Evolutionary conservation across 2,329 filamentous ascomycete genomes (phyloP), one percentile per base, ranked within the genome.

Genomic region (Aspergillus clavatus): DNA sequence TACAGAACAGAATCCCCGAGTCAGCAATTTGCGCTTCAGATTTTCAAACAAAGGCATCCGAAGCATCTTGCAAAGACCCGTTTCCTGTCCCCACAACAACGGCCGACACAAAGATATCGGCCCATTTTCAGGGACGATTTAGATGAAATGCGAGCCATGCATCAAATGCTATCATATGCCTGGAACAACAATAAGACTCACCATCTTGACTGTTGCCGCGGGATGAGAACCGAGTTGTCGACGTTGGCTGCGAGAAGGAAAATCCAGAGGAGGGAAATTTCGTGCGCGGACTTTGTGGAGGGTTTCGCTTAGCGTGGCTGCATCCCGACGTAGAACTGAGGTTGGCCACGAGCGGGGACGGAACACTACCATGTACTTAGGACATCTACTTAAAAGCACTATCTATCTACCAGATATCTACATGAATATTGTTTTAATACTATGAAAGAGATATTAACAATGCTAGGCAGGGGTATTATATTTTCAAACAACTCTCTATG

Each of bases 21-120:
- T 96, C 90, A 96, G 91, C 91, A 96, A 95, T 95, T 95, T 83
- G 83, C 90, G 89, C 90, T 96, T 96, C 90, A 96, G 90, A 76
- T 61, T 59, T 73, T 75, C 74, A 35, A 35, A 21, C 31, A 35
- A 8, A 35, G 31, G 31, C 51, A 59, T 87, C 87, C 90, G 91
- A 96, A 96, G 89, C 89, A 95, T 89, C 88, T 96, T 96, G 91
- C 89, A 81, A 78, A 78, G 87, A 93, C 86, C 86, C 85, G 65
- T 58, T 50, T 54, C 52, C 52, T 48, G 40, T 49, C 26, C n/a
- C 39, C 43, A 50, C 45, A 50, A n/a, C 51, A 42, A 23, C 36
- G 40, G 38, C 43, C 46, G 46, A 45, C 47, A 44, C 40, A 36
- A 43, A 36, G 39, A 40, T 26, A 21, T 40, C 43, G 43, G 48